Conservation (phyloP, 768 basidiomycete genomes). For the Naganishia vaughanmartiniae region DNA sequence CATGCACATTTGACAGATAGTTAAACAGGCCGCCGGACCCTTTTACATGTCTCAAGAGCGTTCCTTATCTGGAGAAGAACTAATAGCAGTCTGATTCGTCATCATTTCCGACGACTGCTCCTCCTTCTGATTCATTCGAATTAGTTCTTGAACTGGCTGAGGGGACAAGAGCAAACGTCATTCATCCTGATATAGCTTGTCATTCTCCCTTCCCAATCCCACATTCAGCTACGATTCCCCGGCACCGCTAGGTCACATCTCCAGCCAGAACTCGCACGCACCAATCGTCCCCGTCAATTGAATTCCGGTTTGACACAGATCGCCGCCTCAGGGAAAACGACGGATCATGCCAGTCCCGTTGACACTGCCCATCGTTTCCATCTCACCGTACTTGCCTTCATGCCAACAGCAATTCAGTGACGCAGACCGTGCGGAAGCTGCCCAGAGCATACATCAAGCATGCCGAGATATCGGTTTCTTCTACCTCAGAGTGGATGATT, state of each 20-base stretch:
- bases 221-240: too few relatives aligned
- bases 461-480: constrained; percentile 83
- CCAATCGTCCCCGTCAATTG: too few relatives aligned
- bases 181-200: too few relatives aligned
- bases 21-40: too few relatives aligned
- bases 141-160: too few relatives aligned
- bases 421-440: constrained; percentile 43
- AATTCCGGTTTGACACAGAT: neutral
- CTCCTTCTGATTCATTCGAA: neutral
- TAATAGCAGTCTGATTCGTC: constrained; percentile 15
- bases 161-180: too few relatives aligned
- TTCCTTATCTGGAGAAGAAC: neutral
- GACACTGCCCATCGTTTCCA: constrained; percentile 68
- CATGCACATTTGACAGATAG: too few relatives aligned
- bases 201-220: too few relatives aligned
- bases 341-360: constrained; percentile 18
- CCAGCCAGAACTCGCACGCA: too few relatives aligned
- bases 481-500: constrained; percentile 58
- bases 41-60: too few relatives aligned
- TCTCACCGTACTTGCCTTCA: constrained; percentile 62
- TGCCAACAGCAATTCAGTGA: constrained; percentile 38
- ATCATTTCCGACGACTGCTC: neutral
- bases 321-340: neutral
- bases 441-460: constrained; percentile 66
- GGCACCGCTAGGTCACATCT: too few relatives aligned